Base-by-base conservation (phyloP, 768 basidiomycete genomes). In the Tricholoma sp. region DNA sequence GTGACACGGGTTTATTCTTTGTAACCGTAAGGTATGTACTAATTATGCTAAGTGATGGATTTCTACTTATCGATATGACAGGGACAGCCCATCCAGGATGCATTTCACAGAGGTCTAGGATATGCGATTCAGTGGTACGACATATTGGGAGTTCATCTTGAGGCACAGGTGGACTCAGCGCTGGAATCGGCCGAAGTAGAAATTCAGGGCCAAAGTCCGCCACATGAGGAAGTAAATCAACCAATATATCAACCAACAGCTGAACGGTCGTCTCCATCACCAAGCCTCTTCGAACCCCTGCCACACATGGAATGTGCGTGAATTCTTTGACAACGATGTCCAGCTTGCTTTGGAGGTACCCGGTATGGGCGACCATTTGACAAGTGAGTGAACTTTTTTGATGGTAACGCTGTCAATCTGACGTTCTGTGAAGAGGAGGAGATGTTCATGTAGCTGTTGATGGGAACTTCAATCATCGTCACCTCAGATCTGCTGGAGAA, bases 381-480 rank as follows among this genome's bases (percentile, higher is more conserved):
- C 3, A 52, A 64, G 65, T 66, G 55, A 47, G 71, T 52, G 17
- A 50, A 9, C 50, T 56, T 1, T 28, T 20, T 31, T 41, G 12
- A n/a, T 28, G 15, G 17, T 15, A 2, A 18, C 51, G 36, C n/a
- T 37, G 10, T 18, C 39, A 50, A 42, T 59, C 37, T 56, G 6
- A 17, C 17, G 18, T 52, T 18, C 32, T 29, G 39, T n/a, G n/a
- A 17, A 69, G 72, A 1, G 73, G 76, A 0, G 69, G 65, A 1
- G 73, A 77, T 53, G 62, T 76, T 8, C 73, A 75, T 37, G 58
- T 77, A 1, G 66, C 66, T 0, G 62, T 64, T 0, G 74, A 77
- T 63, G 72, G 73, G 0, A 75, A 74, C 37, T 76, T 77, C 56
- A 70, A 73, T 48, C 73, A 78, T 53, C 59, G 66, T 0, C 76